phyloP scores from a whole-genome alignment of 2,329 filamentous ascomycete species.

The Pseudomassariella vexata region DNA sequence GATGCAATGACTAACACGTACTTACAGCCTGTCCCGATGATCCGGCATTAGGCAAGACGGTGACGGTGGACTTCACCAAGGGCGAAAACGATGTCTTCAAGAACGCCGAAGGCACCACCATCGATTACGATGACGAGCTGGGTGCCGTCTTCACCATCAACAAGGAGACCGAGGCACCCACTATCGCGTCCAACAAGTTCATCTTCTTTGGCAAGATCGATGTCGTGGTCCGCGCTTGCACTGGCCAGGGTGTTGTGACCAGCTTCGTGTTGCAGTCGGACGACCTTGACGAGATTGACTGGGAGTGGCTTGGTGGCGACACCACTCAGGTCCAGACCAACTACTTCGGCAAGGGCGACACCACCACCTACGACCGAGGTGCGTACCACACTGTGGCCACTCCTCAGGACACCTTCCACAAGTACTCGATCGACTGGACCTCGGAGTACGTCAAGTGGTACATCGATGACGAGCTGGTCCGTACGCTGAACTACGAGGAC shows the following conservation, averaged over 20 bases:
- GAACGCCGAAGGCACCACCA: slow-evolving; percentile 37
- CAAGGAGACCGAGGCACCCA: slow-evolving; percentile 59
- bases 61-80: slow-evolving; percentile 69
- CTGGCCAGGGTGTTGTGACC: slow-evolving; percentile 82
- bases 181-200: slow-evolving; percentile 75
- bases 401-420: slow-evolving; percentile 53
- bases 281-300: slow-evolving; percentile 89
- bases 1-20: slow-evolving; percentile 17
- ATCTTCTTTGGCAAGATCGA: slow-evolving; percentile 95
- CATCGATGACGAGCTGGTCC: slow-evolving; percentile 56
- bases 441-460: slow-evolving; percentile 57
- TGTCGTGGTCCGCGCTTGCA: slow-evolving; percentile 69
- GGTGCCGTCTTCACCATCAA: slow-evolving; percentile 63
- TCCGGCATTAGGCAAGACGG: slow-evolving; percentile 64
- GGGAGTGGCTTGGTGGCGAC: slow-evolving; percentile 86
- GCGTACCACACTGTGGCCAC: slow-evolving; percentile 52
- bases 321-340: slow-evolving; percentile 75
- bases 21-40: slow-evolving; percentile 61
- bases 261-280: slow-evolving; percentile 87
- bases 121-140: slow-evolving; percentile 36
- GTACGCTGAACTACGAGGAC: slow-evolving; percentile 54
- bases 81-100: slow-evolving; percentile 56
- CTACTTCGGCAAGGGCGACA: slow-evolving; percentile 72
- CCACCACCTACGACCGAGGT: slow-evolving; percentile 63
- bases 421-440: slow-evolving; percentile 65